phyloP scores from a whole-genome alignment of 805 yeast species.

The Suhomyces xylopsoci region DNA sequence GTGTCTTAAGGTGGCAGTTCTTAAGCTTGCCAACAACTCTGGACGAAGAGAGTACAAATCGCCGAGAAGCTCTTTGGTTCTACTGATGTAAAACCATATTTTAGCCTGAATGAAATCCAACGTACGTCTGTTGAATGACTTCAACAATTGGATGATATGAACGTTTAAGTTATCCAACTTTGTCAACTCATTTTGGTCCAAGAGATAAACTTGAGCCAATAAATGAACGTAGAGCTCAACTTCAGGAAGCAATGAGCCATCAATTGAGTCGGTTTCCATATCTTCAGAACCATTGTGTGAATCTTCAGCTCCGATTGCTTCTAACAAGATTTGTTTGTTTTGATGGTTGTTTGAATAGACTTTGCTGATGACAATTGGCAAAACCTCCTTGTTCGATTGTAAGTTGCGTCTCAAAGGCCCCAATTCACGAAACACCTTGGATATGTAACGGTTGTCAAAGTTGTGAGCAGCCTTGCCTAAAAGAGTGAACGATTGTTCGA shows the following conservation, averaged over 20 bases:
- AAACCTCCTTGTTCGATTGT: conserved; percentile 33
- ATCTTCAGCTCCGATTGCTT: conserved; percentile 28
- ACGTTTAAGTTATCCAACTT: conserved; percentile 53
- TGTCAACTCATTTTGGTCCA: conserved; percentile 55
- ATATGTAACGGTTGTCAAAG: conserved; percentile 82
- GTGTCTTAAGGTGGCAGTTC: conserved; percentile 88
- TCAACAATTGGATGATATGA: conserved; percentile 51
- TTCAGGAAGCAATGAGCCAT: conserved; percentile 58
- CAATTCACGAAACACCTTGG: conserved; percentile 81
- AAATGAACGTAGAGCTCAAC: conserved; percentile 76
- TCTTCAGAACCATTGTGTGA: conserved; percentile 1
- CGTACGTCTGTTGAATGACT: conserved; percentile 71
- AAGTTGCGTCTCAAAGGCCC: conserved; percentile 69
- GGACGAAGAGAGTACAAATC: conserved; percentile 62
- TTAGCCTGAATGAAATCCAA: conserved; percentile 85
- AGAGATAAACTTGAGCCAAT: conserved; percentile 69
- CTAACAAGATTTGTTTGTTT: conserved; percentile 38
- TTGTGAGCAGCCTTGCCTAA: conserved; percentile 62
- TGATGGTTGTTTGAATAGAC: conserved; percentile 53
- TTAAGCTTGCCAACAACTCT: conserved; percentile 65
- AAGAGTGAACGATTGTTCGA: conserved; percentile 43
- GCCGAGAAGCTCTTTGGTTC: conserved; percentile 64
- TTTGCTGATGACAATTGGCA: conserved; percentile 52
- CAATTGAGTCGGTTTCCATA: conserved; percentile 4
- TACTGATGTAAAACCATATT: conserved; percentile 85